Conservation (phyloP, 495 filamentous ascomycete genomes). For the Pseudomonodictys pantanalensis region DNA sequence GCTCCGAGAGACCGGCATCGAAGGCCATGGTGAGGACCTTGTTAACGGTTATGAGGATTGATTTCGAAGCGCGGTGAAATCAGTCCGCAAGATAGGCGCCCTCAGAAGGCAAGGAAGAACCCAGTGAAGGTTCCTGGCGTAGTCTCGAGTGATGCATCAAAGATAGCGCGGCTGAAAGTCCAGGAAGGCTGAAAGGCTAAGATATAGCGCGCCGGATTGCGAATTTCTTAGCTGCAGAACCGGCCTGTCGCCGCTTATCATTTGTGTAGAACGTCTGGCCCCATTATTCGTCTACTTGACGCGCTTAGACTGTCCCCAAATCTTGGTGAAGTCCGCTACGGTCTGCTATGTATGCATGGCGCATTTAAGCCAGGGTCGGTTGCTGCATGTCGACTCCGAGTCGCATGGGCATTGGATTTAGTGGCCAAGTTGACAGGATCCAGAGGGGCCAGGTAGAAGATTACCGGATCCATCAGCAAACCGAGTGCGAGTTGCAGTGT, state of each 20-base stretch:
- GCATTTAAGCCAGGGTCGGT: not conserved
- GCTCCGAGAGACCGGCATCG: conserved; percentile 2
- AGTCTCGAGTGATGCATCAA: not conserved
- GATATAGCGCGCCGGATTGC: not conserved
- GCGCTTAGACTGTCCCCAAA: not conserved
- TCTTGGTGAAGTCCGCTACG: not conserved
- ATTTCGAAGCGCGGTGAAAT: too few relatives aligned
- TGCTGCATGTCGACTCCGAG: not conserved
- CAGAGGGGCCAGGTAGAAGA: not conserved
- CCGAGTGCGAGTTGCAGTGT: not conserved
- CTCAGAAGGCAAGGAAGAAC: too few relatives aligned
- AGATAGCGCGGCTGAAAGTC: not conserved
- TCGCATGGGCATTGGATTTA: not conserved
- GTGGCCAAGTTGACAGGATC: not conserved
- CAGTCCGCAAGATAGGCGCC: too few relatives aligned
- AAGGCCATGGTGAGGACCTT: too few relatives aligned
- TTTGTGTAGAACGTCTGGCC: not conserved
- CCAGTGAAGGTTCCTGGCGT: not conserved
- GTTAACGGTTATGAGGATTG: too few relatives aligned
- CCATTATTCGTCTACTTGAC: conserved; percentile 1
- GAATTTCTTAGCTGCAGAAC: not conserved
- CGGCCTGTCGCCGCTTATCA: not conserved
- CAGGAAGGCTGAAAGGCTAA: not conserved
- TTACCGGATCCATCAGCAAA: not conserved
- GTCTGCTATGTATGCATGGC: too few relatives aligned